Base-by-base conservation (phyloP, 1,284 basidiomycete genomes). In the Cutaneotrichosporon cavernicola region DNA sequence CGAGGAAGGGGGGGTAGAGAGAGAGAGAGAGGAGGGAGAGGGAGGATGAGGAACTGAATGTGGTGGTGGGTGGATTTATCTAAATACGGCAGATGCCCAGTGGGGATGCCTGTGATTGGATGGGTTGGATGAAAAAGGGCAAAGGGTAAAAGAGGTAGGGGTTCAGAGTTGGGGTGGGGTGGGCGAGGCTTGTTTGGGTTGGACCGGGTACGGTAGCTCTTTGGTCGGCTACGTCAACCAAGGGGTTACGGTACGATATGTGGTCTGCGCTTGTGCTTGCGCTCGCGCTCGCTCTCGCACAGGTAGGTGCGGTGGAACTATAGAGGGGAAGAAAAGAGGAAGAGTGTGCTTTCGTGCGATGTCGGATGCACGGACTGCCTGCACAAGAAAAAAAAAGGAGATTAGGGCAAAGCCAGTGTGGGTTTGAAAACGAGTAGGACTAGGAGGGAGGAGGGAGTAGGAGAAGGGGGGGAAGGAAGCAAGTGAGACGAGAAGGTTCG, bases 61-160 rank as follows among this genome's bases (percentile, higher is more conserved):
- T 49, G 58, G 34, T 32, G 49, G 22, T 21, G 36, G 40, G 56
- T 56, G 51, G 50, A 26, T 51, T 61, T 67, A 67, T 65, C 62
- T 68, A 68, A 65, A 68, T 68, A 68, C 61, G 64, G 62, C 51
- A 63, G 64, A 47, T 51, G 36, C 36, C 65, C 53, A 40, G 53
- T 36, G 51, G 50, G 38, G 36, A 43, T 31, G 49, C 13, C 46
- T 64, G 36, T 66, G 66, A 67, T 67, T 67, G 66, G 66, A 46
- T 30, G 36, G 49, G 36, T 7, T 50, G 36, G 50, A 3, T 21
- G n/a, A 60, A 60, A 60, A 60, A 53, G 50, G 58, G 58, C 21
- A 26, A n/a, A 31, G 34, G 22, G n/a, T 13, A 3, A 8, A 26
- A 22, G 56, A 57, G 36, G 26, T 38, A 46, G 55, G 21, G 43